A percentile compares a stretch with the other conserved stretches of the same genome.
Evolutionary conservation across 495 filamentous ascomycete genomes (phyloP).

Genomic region (Elaphomyces granulatus): DNA sequence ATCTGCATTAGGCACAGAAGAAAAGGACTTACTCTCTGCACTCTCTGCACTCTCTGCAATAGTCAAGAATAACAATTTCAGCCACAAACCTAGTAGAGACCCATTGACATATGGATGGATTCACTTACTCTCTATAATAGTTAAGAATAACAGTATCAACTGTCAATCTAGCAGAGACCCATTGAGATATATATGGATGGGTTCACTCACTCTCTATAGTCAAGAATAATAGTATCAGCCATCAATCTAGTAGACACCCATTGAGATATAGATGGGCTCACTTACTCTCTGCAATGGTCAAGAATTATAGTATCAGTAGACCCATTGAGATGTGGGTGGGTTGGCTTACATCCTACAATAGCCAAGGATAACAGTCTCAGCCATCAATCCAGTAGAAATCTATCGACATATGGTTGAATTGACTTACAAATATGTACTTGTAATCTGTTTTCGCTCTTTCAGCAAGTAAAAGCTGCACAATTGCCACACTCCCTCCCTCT

Average conservation of each 20-base stretch:
- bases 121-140: background rate
- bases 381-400: background rate
- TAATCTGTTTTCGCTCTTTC: background rate
- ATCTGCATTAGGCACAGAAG: background rate
- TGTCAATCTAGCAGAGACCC: background rate
- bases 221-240: background rate
- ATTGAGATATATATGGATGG: background rate
- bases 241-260: background rate
- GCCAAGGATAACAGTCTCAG: background rate
- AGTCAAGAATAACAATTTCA: background rate
- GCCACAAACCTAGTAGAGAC: background rate
- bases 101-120: background rate
- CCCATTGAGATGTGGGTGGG: background rate
- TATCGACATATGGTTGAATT: background rate
- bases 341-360: background rate
- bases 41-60: background rate
- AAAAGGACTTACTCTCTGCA: background rate
- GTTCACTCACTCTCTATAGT: background rate
- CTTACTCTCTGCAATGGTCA: background rate
- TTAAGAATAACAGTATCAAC: background rate
- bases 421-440: background rate
- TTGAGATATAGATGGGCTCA: background rate
- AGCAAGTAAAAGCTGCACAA: background rate
- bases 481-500: background rate
- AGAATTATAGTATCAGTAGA: background rate